Evolutionary conservation across 169 alveolate genomes (phyloP), one percentile per base, ranked within the genome.

Genomic region (Plasmodium adleri): DNA sequence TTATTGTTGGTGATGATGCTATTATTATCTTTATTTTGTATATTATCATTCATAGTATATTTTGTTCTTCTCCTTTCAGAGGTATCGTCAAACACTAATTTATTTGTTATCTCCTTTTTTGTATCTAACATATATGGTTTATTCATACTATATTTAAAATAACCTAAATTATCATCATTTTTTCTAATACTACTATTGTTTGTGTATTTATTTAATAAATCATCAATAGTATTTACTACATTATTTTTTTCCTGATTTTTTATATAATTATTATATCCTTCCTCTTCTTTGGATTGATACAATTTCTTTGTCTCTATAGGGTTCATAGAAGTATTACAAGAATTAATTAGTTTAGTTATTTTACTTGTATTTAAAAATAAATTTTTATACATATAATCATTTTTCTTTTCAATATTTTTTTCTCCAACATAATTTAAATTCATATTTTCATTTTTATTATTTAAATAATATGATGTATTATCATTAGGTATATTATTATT

Each of bases 351-450:
- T 39, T 80, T 28, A n/a, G 71, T 66, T 49, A 15, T 50, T 8
- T 66, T 52, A 67, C 58, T 67, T 15, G 78, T 8, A 10, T 54
- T 39, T 24, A 22, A 12, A 13, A 47, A 22, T 26, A 71, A 67
- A 80, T 80, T 80, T 26, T 62, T 67, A 49, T 67, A 68, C 49
- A 50, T 20, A 39, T 39, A 39, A 39, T 39, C 47, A 5, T 54
- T 24, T 22, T 47, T 76, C 22, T 56, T 80, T 26, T 80, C 83
- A 68, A 54, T 72, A 54, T 80, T 80, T 49, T 80, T 59, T 7
- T 2, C 22, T 39, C 22, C 15, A 49, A 24, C 39, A 60, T 67
- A 67, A 26, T 54, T 66, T 39, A 20, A 28, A 26, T 54, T 39
- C 13, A 52, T 17, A 67, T 15, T 17, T 26, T 72, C 58, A 54